Conservation (phyloP, 495 filamentous ascomycete genomes). For the Neurospora africana region DNA sequence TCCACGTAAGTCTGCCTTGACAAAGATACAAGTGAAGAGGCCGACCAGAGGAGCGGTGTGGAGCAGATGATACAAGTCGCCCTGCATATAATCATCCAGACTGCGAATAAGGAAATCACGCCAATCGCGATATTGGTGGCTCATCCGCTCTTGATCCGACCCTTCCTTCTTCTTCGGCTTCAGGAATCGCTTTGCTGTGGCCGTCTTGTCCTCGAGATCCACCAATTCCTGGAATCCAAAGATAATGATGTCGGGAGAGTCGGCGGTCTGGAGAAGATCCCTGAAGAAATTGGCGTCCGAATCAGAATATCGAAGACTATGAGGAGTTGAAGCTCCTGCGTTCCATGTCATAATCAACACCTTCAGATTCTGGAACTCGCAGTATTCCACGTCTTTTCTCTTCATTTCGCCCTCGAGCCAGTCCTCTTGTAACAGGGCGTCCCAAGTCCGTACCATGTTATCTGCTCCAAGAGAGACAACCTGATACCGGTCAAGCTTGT, state of each 20-base stretch:
- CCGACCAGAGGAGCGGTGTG: constrained; percentile 87
- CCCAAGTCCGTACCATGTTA: constrained; percentile 78
- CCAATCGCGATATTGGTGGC: constrained; percentile 94
- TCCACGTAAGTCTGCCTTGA: constrained; percentile 64
- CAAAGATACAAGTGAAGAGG: constrained; percentile 90
- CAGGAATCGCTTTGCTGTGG: constrained; percentile 80
- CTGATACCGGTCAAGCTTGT: constrained; percentile 74
- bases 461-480: constrained; percentile 86
- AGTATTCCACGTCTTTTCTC: constrained; percentile 66
- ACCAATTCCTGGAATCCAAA: constrained; percentile 98
- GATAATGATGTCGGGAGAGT: constrained; percentile 78
- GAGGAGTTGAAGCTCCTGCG: constrained; percentile 82
- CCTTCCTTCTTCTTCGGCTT: constrained; percentile 83
- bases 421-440: constrained; percentile 86
- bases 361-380: constrained; percentile 70
- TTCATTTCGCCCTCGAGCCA: constrained; percentile 90
- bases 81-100: constrained; percentile 66
- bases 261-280: constrained; percentile 56
- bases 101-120: constrained; percentile 71
- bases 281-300: constrained; percentile 65
- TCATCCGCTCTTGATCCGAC: constrained; percentile 89
- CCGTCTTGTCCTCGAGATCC: constrained; percentile 91
- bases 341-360: constrained; percentile 88
- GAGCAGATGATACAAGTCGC: constrained; percentile 71
- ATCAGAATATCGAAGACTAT: constrained; percentile 58